phyloP scores from a whole-genome alignment of 768 basidiomycete genomes.

The Boletus sensibilis region DNA sequence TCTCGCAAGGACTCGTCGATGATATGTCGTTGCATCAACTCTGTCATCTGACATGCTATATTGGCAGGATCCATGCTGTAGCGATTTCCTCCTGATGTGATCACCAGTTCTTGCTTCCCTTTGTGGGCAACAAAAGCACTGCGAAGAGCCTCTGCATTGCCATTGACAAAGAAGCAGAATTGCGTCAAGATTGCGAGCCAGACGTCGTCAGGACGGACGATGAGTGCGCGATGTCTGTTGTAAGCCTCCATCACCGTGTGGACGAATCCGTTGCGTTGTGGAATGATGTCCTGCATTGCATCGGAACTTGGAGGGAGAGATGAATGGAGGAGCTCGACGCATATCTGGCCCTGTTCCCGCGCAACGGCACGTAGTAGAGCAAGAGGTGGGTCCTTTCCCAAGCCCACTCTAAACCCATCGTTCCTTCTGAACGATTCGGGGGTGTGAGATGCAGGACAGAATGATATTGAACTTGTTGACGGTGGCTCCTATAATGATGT shows the following conservation, averaged over 20 bases:
- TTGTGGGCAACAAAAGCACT: slow-evolving; percentile 17
- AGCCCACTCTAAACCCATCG: neutral
- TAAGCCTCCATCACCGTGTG: slow-evolving; percentile 27
- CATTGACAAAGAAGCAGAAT: slow-evolving; percentile 38
- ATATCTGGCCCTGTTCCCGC: neutral
- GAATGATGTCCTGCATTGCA: slow-evolving; percentile 18
- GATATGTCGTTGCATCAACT: neutral
- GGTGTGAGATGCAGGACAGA: neutral
- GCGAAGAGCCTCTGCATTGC: slow-evolving; percentile 30
- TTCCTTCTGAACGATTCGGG: neutral
- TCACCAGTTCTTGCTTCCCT: slow-evolving; percentile 17
- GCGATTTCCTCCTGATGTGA: slow-evolving; percentile 7
- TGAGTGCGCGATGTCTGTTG: slow-evolving; percentile 30
- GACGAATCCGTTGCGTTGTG: slow-evolving; percentile 29
- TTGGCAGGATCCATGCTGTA: slow-evolving; percentile 29
- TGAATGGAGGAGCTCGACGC: neutral
- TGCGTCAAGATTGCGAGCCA: slow-evolving; percentile 35
- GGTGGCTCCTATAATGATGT: neutral
- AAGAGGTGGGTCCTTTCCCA: neutral
- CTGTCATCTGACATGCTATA: neutral
- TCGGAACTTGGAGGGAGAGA: neutral
- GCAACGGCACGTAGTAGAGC: neutral
- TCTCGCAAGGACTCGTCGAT: neutral
- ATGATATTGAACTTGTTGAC: neutral
- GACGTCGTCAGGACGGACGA: slow-evolving; percentile 47